These are phyloP conservation scores for Salix purpurea DNA, from an alignment of 345 rosid genomes.

Conservation along the genomic window DNA sequence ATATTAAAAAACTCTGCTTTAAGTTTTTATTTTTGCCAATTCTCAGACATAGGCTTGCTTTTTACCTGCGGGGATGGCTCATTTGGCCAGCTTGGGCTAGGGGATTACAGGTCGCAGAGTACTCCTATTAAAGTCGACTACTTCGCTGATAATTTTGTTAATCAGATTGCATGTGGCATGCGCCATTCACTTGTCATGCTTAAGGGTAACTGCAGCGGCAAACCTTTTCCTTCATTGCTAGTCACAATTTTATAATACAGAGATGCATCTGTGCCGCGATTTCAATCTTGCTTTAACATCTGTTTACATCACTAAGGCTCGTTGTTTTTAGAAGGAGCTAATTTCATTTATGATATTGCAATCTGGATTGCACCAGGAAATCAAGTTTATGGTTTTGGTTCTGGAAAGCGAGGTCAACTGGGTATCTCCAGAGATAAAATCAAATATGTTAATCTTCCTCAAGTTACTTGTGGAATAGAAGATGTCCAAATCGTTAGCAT, in stretches of 20 bases:
- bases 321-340: too few relatives aligned
- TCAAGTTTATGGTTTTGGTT: slow-evolving; percentile 74
- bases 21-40: neutral
- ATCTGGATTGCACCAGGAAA: slow-evolving; percentile 31
- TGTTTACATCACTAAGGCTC: neutral
- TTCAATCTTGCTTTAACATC: neutral
- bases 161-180: too few relatives aligned
- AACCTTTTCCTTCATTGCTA: too few relatives aligned
- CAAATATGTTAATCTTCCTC: slow-evolving; percentile 52
- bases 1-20: neutral
- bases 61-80: too few relatives aligned
- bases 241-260: neutral
- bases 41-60: slow-evolving; percentile 49
- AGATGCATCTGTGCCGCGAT: neutral
- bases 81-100: too few relatives aligned
- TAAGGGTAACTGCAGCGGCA: too few relatives aligned
- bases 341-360: neutral
- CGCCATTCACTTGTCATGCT: too few relatives aligned
- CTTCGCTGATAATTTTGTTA: too few relatives aligned
- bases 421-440: slow-evolving; percentile 39
- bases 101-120: too few relatives aligned
- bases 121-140: too few relatives aligned
- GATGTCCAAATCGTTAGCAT: slow-evolving; percentile 43
- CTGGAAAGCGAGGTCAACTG: slow-evolving; percentile 87
- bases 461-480: slow-evolving; percentile 45